These are phyloP conservation scores for Coemansia pectinata DNA, from an alignment of 192 early-diverging fungal genomes.

Conservation along the genomic window DNA sequence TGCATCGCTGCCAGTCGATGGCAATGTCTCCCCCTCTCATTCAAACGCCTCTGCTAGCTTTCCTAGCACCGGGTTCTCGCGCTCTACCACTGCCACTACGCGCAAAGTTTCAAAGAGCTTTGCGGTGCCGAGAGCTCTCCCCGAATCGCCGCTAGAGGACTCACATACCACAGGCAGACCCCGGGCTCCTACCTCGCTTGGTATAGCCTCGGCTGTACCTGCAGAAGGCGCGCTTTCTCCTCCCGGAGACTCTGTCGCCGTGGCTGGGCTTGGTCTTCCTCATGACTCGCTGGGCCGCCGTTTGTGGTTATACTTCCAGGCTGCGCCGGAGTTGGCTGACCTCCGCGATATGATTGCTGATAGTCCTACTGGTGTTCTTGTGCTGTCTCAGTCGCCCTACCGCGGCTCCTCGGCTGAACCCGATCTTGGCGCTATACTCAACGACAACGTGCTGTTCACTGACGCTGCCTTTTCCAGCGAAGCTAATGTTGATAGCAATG, in stretches of 20 bases:
- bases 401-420: neutral
- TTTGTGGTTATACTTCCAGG: constrained; percentile 44
- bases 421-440: constrained; percentile 26
- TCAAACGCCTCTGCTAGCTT: constrained; percentile 10
- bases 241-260: neutral
- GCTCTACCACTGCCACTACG: constrained; percentile 3
- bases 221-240: neutral
- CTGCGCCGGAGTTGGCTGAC: constrained; percentile 26
- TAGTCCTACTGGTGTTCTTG: constrained; percentile 20
- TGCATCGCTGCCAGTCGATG: constrained; percentile 1
- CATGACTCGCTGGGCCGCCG: constrained; percentile 36
- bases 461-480: constrained; percentile 9
- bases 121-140: neutral
- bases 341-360: constrained; percentile 43
- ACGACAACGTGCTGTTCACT: constrained; percentile 47
- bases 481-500: neutral
- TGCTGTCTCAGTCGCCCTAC: constrained; percentile 21
- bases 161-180: neutral
- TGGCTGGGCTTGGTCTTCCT: constrained; percentile 13
- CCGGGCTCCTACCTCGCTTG: constrained; percentile 3
- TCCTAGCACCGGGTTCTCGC: constrained; percentile 44
- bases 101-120: constrained; percentile 21
- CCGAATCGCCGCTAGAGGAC: neutral
- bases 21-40: neutral
- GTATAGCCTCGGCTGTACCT: neutral